These are phyloP conservation scores for Aspergillus eucalypticola DNA, from an alignment of 2,329 filamentous ascomycete species.

Conservation along the genomic window DNA sequence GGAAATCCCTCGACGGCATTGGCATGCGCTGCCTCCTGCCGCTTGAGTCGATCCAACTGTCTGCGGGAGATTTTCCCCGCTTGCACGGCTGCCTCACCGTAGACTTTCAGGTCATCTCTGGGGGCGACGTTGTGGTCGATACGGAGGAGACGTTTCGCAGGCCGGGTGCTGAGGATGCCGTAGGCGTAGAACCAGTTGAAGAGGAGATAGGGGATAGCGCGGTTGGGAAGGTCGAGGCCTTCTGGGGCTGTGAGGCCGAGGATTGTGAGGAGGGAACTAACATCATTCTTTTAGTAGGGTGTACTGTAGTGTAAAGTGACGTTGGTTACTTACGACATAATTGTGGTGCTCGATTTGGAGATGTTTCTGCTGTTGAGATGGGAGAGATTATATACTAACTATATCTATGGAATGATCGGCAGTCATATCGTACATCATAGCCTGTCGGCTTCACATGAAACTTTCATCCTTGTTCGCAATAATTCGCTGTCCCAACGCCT, in stretches of 20 bases:
- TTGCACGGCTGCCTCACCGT: conserved; percentile 38
- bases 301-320: neutral
- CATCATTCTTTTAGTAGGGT: neutral
- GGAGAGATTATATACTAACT: conserved; percentile 4
- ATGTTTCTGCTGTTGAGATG: neutral
- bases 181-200: conserved; percentile 45
- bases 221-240: conserved; percentile 24
- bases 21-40: conserved; percentile 39
- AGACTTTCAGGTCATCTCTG: conserved; percentile 39
- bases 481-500: neutral
- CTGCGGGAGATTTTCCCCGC: conserved; percentile 38
- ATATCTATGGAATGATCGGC: neutral
- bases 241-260: conserved; percentile 22
- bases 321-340: conserved; percentile 9
- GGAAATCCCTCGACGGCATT: conserved; percentile 39
- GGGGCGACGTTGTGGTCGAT: conserved; percentile 44
- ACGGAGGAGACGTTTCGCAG: conserved; percentile 31
- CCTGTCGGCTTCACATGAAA: neutral
- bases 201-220: conserved; percentile 36
- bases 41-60: conserved; percentile 38
- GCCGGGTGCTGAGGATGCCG: conserved; percentile 37
- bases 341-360: neutral
- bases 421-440: neutral
- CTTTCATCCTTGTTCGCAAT: neutral
- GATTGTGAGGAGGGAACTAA: conserved; percentile 18